Percentiles rank a stretch among this genome's conserved stretches.
Conservation (phyloP, 2,329 filamentous ascomycete genomes). For the Ophiostoma sp. region DNA sequence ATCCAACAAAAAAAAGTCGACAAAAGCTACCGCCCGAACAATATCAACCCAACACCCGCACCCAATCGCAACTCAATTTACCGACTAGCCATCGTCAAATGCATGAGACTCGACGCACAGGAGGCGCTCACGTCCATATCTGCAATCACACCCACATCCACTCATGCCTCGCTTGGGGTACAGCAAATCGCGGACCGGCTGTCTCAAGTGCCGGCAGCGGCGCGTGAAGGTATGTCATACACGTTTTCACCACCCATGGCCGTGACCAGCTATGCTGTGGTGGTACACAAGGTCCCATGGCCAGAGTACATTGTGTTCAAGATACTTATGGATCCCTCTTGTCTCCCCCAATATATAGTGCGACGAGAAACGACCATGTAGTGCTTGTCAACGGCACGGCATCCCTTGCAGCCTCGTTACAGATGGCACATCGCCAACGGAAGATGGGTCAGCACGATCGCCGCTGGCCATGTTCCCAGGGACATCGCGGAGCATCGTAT, state of each 20-base stretch:
- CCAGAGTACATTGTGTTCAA: not conserved
- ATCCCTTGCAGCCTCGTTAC: slow-evolving; percentile 29
- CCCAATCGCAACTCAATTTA: not conserved
- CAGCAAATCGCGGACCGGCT: slow-evolving; percentile 32
- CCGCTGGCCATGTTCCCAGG: not conserved
- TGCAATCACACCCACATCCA: not conserved
- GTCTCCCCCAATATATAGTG: slow-evolving; percentile 24
- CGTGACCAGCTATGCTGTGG: not conserved
- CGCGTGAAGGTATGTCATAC: slow-evolving; percentile 29
- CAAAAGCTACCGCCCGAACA: not conserved
- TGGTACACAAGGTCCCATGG: not conserved
- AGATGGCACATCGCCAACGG: not conserved
- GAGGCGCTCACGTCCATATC: not conserved
- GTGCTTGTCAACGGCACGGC: slow-evolving; percentile 31
- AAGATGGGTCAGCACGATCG: not conserved
- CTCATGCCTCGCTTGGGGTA: slow-evolving; percentile 32
- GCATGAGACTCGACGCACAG: not conserved
- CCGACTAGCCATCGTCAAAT: not conserved
- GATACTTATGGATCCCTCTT: not conserved
- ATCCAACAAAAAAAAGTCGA: not conserved
- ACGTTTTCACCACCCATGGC: not conserved
- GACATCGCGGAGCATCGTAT: not conserved
- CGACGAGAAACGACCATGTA: slow-evolving; percentile 32
- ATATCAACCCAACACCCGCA: not conserved
- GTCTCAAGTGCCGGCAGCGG: slow-evolving; percentile 30